A percentile compares a stretch with the other conserved stretches of the same genome.
Conservation (phyloP, 1,284 basidiomycete genomes). For the Pseudozyma hubeiensis region DNA sequence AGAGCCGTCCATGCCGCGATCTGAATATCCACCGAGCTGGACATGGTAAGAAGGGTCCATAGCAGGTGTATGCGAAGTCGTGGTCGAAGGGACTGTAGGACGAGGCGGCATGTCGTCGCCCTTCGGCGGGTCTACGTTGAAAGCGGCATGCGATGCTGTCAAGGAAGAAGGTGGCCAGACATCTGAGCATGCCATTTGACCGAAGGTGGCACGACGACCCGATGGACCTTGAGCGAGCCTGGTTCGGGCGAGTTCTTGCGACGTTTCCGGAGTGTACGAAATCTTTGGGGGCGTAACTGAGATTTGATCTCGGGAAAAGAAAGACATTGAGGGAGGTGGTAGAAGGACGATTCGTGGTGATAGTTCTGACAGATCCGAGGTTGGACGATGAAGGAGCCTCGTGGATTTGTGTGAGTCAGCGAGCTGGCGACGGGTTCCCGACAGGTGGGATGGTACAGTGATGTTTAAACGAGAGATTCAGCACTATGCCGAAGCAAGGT, state of each 20-base stretch:
- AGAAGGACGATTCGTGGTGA: background rate
- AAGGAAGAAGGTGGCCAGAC: conserved; percentile 11
- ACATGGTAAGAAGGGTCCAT: conserved; percentile 9
- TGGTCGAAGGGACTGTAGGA: background rate
- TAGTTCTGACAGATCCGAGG: too few relatives aligned
- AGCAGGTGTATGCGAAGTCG: background rate
- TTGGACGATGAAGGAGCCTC: background rate
- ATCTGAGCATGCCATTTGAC: conserved; percentile 2
- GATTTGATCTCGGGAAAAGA: background rate
- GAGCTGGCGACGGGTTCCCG: too few relatives aligned
- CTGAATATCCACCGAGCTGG: conserved; percentile 6
- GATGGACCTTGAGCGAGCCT: background rate
- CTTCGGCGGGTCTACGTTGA: conserved; percentile 16
- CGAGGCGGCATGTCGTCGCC: conserved; percentile 2
- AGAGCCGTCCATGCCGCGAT: background rate
- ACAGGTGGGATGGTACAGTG: background rate
- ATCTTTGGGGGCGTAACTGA: background rate
- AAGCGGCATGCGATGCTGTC: conserved; percentile 1
- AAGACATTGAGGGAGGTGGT: background rate
- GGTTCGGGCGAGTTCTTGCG: background rate
- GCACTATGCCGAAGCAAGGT: conserved; percentile 4
- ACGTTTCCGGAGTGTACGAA: background rate
- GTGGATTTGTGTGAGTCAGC: background rate
- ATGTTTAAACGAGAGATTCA: conserved; percentile 1
- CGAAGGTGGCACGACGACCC: background rate